Base-by-base conservation (phyloP, 441 rosid species). In the Brassica hybrid region DNA sequence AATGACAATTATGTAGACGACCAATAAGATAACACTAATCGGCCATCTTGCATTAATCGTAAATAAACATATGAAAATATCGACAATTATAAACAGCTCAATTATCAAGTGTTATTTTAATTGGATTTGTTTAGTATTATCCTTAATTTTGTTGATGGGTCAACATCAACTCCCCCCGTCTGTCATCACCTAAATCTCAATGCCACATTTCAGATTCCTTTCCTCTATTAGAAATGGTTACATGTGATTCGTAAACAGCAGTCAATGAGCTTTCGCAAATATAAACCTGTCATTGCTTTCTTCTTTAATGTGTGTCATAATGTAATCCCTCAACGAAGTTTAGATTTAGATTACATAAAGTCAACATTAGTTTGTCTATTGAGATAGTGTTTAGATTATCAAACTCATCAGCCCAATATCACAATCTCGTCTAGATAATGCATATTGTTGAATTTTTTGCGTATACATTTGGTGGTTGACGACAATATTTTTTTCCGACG, bases 161-260 rank as follows among this genome's bases (percentile, higher is more conserved):
- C 97, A 86, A 82, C 97, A 86, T n/a, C n/a, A n/a, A n/a, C n/a
- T 93, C 99, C n/a, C 84, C 73, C 82, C 87, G 88, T 88, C 88
- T 90, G 87, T 90, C 98, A 88, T 88, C 91, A 91, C 96, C 96
- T 89, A 93, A 82, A 90, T 85, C 88, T 82, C 17, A 80, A 88
- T 86, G 94, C 97, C 89, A 82, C 88, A 87, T 86, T 86, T 78
- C 65, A 90, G 86, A 91, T 91, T 88, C 94, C 76, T 84, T 90
- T 84, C 93, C 86, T 72, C 80, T 85, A 82, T 81, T 88, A 79
- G 88, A 82, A 86, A 67, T 77, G 72, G 81, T 76, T 76, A 56
- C 56, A 65, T 71, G 54, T 58, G 72, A 64, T 74, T 69, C 64
- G 54, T 41, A 14, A 45, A 79, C 34, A 75, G 76, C 73, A 66